Evolutionary conservation across 371 early-diverging fungal species (phyloP), one percentile per base, ranked within the genome.

Genomic region (Aphelidium insulamus): DNA sequence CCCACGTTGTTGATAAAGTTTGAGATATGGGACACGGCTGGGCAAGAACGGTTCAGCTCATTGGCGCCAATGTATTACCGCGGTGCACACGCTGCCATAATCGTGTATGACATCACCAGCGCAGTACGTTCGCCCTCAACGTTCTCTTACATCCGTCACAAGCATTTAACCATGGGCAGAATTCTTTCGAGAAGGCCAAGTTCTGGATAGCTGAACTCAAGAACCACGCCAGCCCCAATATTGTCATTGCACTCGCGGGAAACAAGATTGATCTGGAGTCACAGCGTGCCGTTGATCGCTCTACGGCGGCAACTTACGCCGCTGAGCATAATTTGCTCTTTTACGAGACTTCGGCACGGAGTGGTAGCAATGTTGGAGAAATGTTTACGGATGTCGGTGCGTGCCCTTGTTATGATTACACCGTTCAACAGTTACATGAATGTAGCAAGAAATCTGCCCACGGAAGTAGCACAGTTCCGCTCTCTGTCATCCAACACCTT

Each of bases 161-260:
- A n/a, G n/a, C n/a, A n/a, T n/a, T n/a, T n/a, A n/a, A n/a, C n/a
- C n/a, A n/a, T n/a, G n/a, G n/a, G n/a, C n/a, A n/a, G n/a, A n/a
- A n/a, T n/a, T n/a, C n/a, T n/a, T n/a, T n/a, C n/a, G n/a, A n/a
- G n/a, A n/a, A n/a, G n/a, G 98, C 98, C 21, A 92, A 91, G 51
- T 70, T 81, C 30, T 99, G 99, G 99, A 85, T 98, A 18, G 77
- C 83, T 38, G 97, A 97, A 48, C 67, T 94, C 38, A 83, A 84
- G 59, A 72, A 84, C 41, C 88, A 86, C 46, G 88, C 90, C 26
- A 92, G 80, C 54, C 79, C 82, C 32, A 76, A 75, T 48, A 95
- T 87, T 43, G 82, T 95, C 34, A 90, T 87, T 60, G 90, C 91
- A 8, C 60, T 98, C 37, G 91, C 90, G 27, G 97, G 91, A 33